Conservation (phyloP, 2,329 filamentous ascomycete species). For the Arthroderma sp. region DNA sequence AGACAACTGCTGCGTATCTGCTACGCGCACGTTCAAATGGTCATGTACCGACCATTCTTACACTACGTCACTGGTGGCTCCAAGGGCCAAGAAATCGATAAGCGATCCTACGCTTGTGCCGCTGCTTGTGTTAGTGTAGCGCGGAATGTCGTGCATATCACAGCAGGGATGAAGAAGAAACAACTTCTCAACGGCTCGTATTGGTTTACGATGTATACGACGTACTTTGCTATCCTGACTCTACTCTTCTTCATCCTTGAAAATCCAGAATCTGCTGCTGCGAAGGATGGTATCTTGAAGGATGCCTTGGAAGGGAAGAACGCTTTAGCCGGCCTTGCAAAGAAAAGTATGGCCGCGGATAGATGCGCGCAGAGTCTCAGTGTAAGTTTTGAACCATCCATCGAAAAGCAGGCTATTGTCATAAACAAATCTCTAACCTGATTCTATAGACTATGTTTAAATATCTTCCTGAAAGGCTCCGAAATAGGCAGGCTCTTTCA, state of each 20-base stretch:
- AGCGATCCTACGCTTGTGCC: conserved; percentile 53
- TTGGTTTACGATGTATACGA: conserved; percentile 59
- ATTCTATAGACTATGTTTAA: conserved; percentile 61
- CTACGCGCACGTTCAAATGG: conserved; percentile 52
- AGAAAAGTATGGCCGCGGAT: conserved; percentile 79
- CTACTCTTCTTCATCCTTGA: conserved; percentile 53
- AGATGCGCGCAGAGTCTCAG: conserved; percentile 66
- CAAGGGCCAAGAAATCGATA: conserved; percentile 42
- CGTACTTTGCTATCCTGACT: conserved; percentile 54
- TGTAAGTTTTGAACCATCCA: conserved; percentile 39
- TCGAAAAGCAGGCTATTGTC: neutral
- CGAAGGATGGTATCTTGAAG: conserved; percentile 60
- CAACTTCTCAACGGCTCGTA: conserved; percentile 51
- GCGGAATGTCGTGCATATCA: conserved; percentile 55
- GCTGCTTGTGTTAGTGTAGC: conserved; percentile 55
- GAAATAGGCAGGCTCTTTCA: conserved; percentile 40
- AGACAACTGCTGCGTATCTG: conserved; percentile 51
- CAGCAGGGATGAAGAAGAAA: conserved; percentile 50
- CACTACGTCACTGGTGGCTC: conserved; percentile 49
- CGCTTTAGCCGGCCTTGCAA: conserved; percentile 65
- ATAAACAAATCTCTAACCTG: conserved; percentile 7
- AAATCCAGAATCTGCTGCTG: conserved; percentile 49
- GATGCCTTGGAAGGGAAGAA: conserved; percentile 78
- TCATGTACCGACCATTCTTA: conserved; percentile 54
- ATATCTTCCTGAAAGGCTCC: conserved; percentile 62